These are phyloP conservation scores for Tetrahymena thermophila DNA, from an alignment of 73 alveolate genomes.

Conservation along the genomic window DNA sequence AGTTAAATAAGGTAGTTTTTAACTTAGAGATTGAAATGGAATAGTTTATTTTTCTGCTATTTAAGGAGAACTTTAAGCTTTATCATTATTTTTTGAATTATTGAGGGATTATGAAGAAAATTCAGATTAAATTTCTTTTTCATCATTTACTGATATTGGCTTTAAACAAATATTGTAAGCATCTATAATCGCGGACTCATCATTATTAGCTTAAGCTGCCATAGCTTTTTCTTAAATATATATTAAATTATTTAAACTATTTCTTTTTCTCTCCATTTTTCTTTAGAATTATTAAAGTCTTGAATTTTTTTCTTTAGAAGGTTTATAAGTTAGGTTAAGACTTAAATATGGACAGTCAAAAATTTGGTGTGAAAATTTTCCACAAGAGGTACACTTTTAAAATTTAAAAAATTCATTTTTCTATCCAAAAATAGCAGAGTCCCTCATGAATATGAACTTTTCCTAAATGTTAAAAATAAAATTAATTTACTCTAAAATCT, in stretches of 20 bases:
- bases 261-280: not conserved
- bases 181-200: not conserved
- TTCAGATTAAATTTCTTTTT: not conserved
- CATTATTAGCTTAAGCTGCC: not conserved
- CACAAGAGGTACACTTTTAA: not conserved
- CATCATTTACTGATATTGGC: not conserved
- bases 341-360: not conserved
- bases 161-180: not conserved
- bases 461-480: not conserved
- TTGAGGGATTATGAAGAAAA: not conserved
- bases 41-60: not conserved
- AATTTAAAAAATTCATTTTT: not conserved
- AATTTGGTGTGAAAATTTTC: not conserved
- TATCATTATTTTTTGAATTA: not conserved
- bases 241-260: not conserved
- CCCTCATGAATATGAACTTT: not conserved
- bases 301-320: not conserved
- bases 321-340: not conserved
- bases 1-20: not conserved
- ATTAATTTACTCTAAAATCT: too few species aligned
- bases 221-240: not conserved
- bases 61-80: not conserved
- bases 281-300: not conserved
- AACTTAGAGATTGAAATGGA: not conserved
- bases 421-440: not conserved